Base-by-base conservation (phyloP, 2,329 filamentous ascomycete species). In the Tricladium varicosporioides region DNA sequence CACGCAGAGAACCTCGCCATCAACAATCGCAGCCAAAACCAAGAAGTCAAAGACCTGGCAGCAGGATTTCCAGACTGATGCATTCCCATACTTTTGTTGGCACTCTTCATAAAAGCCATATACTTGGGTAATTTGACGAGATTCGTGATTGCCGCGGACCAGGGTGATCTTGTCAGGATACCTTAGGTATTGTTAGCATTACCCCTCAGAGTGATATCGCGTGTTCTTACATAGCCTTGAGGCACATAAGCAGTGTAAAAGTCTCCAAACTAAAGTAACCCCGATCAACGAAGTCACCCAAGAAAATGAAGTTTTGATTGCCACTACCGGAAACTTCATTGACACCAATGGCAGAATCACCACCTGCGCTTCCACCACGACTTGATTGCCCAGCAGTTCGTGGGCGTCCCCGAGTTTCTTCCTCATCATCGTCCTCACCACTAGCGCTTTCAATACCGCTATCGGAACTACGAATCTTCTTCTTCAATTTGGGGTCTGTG, bases 101-200 rank as follows among this genome's bases (percentile, higher is more conserved):
- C 87, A 91, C 69, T 91, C 87, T 69, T 90, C 87, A 72, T 90
- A 90, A 72, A 91, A 91, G 31, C 87, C 87, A 70, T 91, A 91
- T 13, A 90, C 87, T 69, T 89, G 86, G 13, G 87, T 91, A 65
- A 91, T 90, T 70, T 90, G 87, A 46, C 87, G 84, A 44, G 86
- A 89, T 70, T 91, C 87, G 71, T 91, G 87, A 67, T 90, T 90
- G 36, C 87, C 87, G 52, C 87, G 84, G 32, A 91, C 85, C 31
- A 91, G 77, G 0, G 87, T 90, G 60, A 91, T 86, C 61, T 83
- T 80, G 67, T 89, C 86, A 43, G 87, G 87, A 68, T 85, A 89
- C 75, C 84, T 87, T 56, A n/a, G 13, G 33, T 11, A 32, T 48
- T 18, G 43, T 68, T 62, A 67, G 63, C 36, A 42, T 53, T 18